Conservation (phyloP, 371 early-diverging fungal species). For the Mortierella sp. region DNA sequence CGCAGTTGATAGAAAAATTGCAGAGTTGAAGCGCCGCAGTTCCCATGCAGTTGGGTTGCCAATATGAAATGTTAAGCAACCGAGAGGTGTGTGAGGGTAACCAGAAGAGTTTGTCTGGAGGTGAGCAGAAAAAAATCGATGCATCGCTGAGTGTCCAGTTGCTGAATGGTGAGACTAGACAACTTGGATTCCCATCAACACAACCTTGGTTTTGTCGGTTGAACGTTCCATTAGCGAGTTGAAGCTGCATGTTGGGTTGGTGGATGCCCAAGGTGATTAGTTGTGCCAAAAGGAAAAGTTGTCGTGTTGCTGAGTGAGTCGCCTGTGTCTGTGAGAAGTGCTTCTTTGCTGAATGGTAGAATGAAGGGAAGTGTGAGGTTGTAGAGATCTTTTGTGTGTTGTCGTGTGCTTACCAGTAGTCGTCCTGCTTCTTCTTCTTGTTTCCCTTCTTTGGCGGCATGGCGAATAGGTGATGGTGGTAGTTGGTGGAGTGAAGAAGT, state of each 20-base stretch:
- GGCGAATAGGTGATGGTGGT: conserved; percentile 7
- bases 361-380: neutral
- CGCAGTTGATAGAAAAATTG: neutral
- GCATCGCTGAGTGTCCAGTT: neutral
- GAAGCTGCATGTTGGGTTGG: neutral
- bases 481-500: neutral
- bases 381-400: neutral
- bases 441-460: conserved; percentile 60
- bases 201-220: neutral
- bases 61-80: neutral
- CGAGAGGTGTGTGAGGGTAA: neutral
- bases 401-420: conserved; percentile 43
- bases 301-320: conserved; percentile 1
- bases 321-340: conserved; percentile 4
- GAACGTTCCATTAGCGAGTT: neutral
- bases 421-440: conserved; percentile 58
- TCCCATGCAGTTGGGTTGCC: neutral
- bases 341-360: neutral
- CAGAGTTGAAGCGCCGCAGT: neutral
- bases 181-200: neutral
- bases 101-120: neutral
- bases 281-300: neutral
- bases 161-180: neutral
- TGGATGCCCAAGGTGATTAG: neutral
- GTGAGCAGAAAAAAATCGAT: neutral